phyloP scores from a whole-genome alignment of 805 yeast species.

The Ogataea philodendri region DNA sequence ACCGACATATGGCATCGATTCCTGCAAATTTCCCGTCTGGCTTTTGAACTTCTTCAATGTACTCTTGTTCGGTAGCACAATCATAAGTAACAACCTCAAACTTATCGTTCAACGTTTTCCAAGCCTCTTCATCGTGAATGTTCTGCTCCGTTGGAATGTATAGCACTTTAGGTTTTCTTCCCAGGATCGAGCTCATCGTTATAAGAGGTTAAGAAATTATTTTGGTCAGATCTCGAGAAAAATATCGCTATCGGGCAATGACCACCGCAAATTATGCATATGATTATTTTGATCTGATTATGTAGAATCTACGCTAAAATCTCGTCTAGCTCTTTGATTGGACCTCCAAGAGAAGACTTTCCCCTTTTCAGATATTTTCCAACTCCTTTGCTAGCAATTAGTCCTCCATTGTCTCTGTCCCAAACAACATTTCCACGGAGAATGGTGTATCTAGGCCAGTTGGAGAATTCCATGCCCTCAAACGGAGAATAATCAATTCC shows the following conservation, averaged over 20 bases:
- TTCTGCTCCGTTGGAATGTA: constrained; percentile 39
- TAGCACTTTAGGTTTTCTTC: constrained; percentile 34
- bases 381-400: constrained; percentile 16
- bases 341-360: constrained; percentile 23
- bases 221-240: too few species aligned
- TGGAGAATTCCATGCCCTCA: constrained; percentile 39
- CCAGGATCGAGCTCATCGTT: too few species aligned
- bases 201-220: too few species aligned
- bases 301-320: constrained; percentile 11
- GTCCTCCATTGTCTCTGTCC: constrained; percentile 29
- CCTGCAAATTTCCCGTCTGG: constrained; percentile 37
- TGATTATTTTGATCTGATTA: not conserved
- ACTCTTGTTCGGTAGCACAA: constrained; percentile 35
- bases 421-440: constrained; percentile 39
- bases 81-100: constrained; percentile 37
- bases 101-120: constrained; percentile 36
- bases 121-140: constrained; percentile 38
- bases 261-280: not conserved
- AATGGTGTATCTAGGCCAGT: constrained; percentile 48
- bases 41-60: constrained; percentile 34
- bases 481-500: constrained; percentile 40
- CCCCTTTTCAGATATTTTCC: constrained; percentile 33
- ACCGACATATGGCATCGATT: constrained; percentile 38
- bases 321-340: constrained; percentile 24
- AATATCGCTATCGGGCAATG: too few species aligned